Conservation (phyloP, 208 protist species). For the Herpetomonas samuelpessoai region DNA sequence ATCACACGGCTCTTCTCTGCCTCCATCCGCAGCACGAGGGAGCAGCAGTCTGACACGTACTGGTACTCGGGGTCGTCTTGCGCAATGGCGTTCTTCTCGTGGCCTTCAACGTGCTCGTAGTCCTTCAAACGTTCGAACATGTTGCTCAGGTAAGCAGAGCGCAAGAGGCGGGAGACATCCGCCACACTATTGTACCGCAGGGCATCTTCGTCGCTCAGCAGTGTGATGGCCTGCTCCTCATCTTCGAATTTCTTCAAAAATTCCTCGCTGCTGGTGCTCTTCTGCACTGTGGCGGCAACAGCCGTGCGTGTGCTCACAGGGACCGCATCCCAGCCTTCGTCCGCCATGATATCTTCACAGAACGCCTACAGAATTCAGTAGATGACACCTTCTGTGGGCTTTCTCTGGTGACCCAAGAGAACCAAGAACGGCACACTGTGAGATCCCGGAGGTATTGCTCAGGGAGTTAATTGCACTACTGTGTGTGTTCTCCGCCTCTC, state of each 20-base stretch:
- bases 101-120: constrained; percentile 51
- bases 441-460: too few relatives aligned
- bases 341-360: too few relatives aligned
- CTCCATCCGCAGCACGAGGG: constrained; percentile 84
- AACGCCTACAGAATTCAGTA: too few relatives aligned
- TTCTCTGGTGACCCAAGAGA: too few relatives aligned
- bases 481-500: too few relatives aligned
- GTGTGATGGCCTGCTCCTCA: constrained; percentile 20
- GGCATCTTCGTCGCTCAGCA: constrained; percentile 73
- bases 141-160: constrained; percentile 67
- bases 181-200: constrained; percentile 78
- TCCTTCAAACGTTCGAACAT: constrained; percentile 75
- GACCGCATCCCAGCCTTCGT: constrained; percentile 64
- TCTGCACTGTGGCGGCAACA: not conserved
- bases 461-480: too few relatives aligned
- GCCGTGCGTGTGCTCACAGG: not conserved
- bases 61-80: constrained; percentile 86
- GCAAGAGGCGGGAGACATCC: constrained; percentile 75
- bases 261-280: not conserved
- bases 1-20: constrained; percentile 86
- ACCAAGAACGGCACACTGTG: too few relatives aligned
- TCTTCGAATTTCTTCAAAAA: constrained; percentile 31
- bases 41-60: constrained; percentile 88
- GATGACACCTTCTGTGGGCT: too few relatives aligned
- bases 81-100: constrained; percentile 75